These are phyloP conservation scores for Climacium dendroides DNA, from an alignment of 225 moss, liverwort and hornwort species.

Conservation along the genomic window DNA sequence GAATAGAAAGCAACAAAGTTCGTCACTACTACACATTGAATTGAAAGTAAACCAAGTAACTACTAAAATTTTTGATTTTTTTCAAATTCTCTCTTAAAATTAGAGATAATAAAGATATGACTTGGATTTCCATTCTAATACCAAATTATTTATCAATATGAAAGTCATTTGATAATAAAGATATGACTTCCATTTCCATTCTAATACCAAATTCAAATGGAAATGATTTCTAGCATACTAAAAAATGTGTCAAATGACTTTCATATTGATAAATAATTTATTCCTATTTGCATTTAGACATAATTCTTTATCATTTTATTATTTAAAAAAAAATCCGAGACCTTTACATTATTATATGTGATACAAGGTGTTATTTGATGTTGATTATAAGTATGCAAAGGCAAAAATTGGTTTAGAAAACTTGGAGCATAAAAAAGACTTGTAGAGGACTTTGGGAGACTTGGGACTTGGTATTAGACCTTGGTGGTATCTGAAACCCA, in stretches of 20 bases:
- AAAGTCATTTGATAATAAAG: neutral
- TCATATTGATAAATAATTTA: neutral
- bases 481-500: accelerated
- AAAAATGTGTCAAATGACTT: neutral
- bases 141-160: no score
- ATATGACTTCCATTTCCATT: neutral
- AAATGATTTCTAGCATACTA: neutral
- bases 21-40: neutral
- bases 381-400: accelerated
- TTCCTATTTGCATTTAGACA: neutral
- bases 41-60: neutral
- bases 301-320: neutral
- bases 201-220: neutral
- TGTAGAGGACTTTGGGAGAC: neutral
- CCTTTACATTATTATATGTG: neutral
- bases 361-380: no score
- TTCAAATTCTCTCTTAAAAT: neutral
- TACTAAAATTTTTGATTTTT: neutral
- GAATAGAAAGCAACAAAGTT: neutral
- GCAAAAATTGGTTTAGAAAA: neutral
- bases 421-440: neutral
- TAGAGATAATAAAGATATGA: neutral
- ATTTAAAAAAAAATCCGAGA: neutral
- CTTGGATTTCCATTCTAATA: no score
- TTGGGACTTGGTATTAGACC: neutral